These are phyloP conservation scores for Secale cereale DNA, from an alignment of 176 grass and related monocot genomes.

Conservation along the genomic window DNA sequence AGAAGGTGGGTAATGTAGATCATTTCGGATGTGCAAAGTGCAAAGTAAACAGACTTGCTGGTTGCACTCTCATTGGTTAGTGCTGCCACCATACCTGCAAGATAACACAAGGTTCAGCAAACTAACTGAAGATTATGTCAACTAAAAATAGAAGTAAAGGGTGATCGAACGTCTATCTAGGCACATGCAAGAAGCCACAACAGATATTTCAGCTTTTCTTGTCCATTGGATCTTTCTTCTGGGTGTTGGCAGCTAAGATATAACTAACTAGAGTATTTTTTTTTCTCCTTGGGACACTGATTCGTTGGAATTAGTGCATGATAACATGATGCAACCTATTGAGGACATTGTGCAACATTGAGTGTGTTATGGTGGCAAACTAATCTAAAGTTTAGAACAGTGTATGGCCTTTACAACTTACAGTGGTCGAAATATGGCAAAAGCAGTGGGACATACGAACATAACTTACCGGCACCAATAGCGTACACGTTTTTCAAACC, in stretches of 20 bases:
- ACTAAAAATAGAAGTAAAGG: background rate
- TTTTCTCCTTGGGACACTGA: background rate
- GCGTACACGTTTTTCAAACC: slow-evolving; percentile 98
- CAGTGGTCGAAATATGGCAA: slow-evolving; percentile 6
- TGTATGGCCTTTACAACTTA: background rate
- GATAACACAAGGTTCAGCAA: slow-evolving; percentile 28
- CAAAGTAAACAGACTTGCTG: slow-evolving; percentile 97
- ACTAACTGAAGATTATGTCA: slow-evolving; percentile 4
- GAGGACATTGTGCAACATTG: background rate
- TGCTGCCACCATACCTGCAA: slow-evolving; percentile 88
- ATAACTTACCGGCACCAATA: slow-evolving; percentile 86
- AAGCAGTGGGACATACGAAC: background rate
- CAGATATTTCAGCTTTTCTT: slow-evolving; percentile 7
- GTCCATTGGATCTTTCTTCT: background rate
- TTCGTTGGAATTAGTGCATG: background rate
- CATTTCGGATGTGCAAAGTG: slow-evolving; percentile 99
- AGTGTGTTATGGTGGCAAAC: background rate
- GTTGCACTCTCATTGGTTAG: slow-evolving; percentile 98
- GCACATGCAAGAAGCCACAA: background rate
- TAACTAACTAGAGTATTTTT: background rate
- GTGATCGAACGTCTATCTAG: background rate
- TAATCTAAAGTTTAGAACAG: background rate
- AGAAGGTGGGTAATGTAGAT: slow-evolving; percentile 98
- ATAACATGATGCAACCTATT: background rate
- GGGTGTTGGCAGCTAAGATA: background rate